These are phyloP conservation scores for Mariannaea sp. DNA, from an alignment of 2,329 filamentous ascomycete genomes.

Conservation along the genomic window DNA sequence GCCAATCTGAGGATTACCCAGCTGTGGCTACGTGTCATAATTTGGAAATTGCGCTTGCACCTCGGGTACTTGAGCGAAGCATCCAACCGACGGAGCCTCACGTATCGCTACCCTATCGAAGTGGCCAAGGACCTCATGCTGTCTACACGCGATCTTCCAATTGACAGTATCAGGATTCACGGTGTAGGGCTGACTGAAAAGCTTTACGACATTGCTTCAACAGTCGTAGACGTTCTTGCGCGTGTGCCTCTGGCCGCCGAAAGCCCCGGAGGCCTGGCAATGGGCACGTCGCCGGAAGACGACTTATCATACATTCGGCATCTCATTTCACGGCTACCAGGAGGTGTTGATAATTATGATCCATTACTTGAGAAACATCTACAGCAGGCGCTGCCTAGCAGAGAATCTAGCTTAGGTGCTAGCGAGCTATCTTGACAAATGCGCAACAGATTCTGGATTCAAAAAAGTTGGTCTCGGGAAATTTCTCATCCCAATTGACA, in stretches of 20 bases:
- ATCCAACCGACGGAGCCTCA: conserved; percentile 42
- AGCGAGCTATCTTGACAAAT: conserved; percentile 6
- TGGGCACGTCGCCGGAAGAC: conserved; percentile 42
- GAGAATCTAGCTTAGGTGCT: conserved; percentile 16
- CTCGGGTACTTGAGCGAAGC: conserved; percentile 47
- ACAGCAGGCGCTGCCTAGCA: conserved; percentile 41
- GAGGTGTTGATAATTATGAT: conserved; percentile 46
- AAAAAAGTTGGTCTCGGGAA: background rate
- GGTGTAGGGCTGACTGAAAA: conserved; percentile 54
- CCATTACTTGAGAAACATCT: conserved; percentile 48
- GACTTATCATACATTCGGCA: conserved; percentile 45
- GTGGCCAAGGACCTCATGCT: conserved; percentile 47
- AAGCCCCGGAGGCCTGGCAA: conserved; percentile 31
- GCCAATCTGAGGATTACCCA: conserved; percentile 52
- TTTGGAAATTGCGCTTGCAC: conserved; percentile 52
- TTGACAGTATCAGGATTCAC: conserved; percentile 48
- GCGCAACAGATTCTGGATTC: background rate
- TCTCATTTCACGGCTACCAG: conserved; percentile 46
- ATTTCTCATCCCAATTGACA: background rate
- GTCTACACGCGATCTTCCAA: conserved; percentile 45
- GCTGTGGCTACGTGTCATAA: conserved; percentile 51
- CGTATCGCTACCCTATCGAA: conserved; percentile 50
- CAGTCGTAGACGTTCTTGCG: conserved; percentile 51
- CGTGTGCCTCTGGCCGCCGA: conserved; percentile 44
- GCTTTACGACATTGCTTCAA: conserved; percentile 51